Evolutionary conservation across 345 rosid species (phyloP).

Genomic region (Linum trigynum): DNA sequence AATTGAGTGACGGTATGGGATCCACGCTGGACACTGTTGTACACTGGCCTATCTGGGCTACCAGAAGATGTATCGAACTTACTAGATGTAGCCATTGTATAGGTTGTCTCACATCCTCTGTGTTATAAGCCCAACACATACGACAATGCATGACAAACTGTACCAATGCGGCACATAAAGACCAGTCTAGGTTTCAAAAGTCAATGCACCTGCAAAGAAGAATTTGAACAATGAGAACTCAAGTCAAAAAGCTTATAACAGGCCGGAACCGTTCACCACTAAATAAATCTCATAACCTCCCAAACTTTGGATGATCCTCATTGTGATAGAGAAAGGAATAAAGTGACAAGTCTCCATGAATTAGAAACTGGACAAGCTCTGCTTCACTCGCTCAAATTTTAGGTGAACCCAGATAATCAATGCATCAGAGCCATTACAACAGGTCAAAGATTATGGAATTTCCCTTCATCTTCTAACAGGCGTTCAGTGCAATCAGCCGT

Average conservation of each 20-base stretch:
- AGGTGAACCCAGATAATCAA: no score
- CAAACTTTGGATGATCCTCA: no score
- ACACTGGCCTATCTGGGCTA: conserved; percentile 71
- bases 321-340: no score
- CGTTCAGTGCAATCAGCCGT: no score
- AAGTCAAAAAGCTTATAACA: conserved; percentile 8
- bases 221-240: conserved; percentile 11
- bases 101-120: conserved; percentile 38
- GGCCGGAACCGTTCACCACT: background rate
- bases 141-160: conserved; percentile 63
- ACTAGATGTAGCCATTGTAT: conserved; percentile 76
- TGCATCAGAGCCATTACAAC: no score
- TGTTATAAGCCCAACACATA: conserved; percentile 38
- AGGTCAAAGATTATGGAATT: no score
- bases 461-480: no score
- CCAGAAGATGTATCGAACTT: conserved; percentile 78
- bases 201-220: conserved; percentile 40
- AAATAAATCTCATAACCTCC: no score
- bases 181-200: conserved; percentile 25
- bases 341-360: no score
- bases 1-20: conserved; percentile 58
- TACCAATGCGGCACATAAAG: conserved; percentile 42
- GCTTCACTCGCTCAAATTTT: no score
- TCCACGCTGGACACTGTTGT: conserved; percentile 64
- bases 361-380: no score